Base-by-base conservation (phyloP, 345 rosid species). In the Cardamine resedifolia region DNA sequence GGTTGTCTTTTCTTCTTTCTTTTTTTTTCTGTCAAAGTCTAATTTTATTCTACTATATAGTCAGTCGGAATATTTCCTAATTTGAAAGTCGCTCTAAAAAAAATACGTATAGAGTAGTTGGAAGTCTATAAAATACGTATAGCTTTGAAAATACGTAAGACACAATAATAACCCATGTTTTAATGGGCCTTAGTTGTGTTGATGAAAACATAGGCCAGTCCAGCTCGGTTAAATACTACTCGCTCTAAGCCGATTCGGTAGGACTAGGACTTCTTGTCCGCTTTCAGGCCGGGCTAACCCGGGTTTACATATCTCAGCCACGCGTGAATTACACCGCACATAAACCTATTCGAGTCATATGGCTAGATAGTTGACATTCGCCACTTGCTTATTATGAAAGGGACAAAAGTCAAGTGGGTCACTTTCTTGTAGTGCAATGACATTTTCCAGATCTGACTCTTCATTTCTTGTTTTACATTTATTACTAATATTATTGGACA, bases 1-100 rank as follows among this genome's bases (percentile, higher is more conserved):
- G 78, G 39, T 34, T 74, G 45, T 74, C 77, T 36, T 28, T 7
- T n/a, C n/a, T n/a, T n/a, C n/a, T n/a, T n/a, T n/a, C n/a, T n/a
- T 18, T 16, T 18, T 11, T 27, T 6, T 34, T 14, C 2, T 69
- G 36, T 23, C 31, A 19, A 14, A 56, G 20, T 2, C 14, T 58
- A 20, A 2, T 58, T 12, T 20, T 27, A 33, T 23, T 12, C 2
- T 24, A 6, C 19, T 9, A 10, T 57, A 6, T 15, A 41, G 5
- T 43, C 48, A n/a, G 9, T 43, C 48, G 1, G 18, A 43, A 5
- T 15, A n/a, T n/a, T 44, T 44, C 48, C 8, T 15, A 41, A 41
- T 36, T 36, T 34, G 39, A 34, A 34, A 34, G 12, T 34, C 4
- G 3, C 6, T 23, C 24, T n/a, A 23, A 23, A 31, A 8, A 33